Base-by-base conservation (phyloP, 306 rosid species). In the Crataegus laevigata region DNA sequence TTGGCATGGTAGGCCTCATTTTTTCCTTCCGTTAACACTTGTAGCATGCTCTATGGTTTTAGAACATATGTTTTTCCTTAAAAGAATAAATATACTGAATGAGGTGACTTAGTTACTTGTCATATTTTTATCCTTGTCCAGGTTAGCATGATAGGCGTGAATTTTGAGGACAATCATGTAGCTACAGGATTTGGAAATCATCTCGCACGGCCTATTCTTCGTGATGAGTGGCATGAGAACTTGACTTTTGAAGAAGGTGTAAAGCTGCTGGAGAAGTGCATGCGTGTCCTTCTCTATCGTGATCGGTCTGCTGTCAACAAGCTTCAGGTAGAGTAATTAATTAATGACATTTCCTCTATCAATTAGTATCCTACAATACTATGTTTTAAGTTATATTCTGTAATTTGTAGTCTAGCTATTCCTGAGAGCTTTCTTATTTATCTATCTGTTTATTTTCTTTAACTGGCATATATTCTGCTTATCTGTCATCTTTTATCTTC, bases 131-230 rank as follows among this genome's bases (percentile, higher is more conserved):
- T 43, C 29, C 62, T 51, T 80, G 57, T 81, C 28, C 83, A 94
- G 99, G 99, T 90, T 73, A 91, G 74, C 85, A 94, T 94, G 99
- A 94, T 94, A 61, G 99, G 99, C 42, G 80, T 92, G 45, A 89
- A 85, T 81, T 94, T 82, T 34, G 97, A 92, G 81, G 99, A 94
- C 80, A 73, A 88, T 67, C 97, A 94, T 81, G 96, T 94, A 30
- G 94, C 98, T 12, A 91, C 97, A 11, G 98, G 98, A 32, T 91
- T 92, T 75, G 99, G 99, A n/a, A 92, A 92, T 78, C 99, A 94
- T 76, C 96, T 94, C 68, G 97, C 99, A 60, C 87, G 96, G 63
- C 99, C 99, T 58, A 88, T 94, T 85, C 99, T 92, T 65, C 99
- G 97, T 60, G 99, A 90, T 12, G 99, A 92, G 85, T 94, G 99